A percentile compares a stretch with the other conserved stretches of the same genome.
Evolutionary conservation across 495 filamentous ascomycete species (phyloP).

Genomic region (Aspergillus egyptiacus): DNA sequence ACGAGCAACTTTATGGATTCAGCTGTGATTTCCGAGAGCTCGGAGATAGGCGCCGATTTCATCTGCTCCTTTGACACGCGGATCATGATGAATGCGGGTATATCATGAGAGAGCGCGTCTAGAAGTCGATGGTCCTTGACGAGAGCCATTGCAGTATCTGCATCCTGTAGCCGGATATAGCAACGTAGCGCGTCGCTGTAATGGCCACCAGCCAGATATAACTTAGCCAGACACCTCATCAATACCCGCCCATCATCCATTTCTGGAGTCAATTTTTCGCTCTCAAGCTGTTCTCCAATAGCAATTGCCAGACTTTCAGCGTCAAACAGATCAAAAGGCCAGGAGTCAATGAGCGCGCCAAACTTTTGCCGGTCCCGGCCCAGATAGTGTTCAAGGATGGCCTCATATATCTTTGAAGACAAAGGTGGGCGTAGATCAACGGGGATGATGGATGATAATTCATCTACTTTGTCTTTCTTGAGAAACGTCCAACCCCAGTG

Average conservation of each 20-base stretch:
- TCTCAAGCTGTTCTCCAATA: conserved; percentile 68
- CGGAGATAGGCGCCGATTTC: conserved; percentile 55
- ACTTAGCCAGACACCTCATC: conserved; percentile 72
- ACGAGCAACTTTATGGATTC: conserved; percentile 84
- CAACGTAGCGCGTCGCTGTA: conserved; percentile 77
- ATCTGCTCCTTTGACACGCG: conserved; percentile 71
- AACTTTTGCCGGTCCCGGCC: conserved; percentile 60
- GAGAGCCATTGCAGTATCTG: conserved; percentile 76
- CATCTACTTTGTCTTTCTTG: conserved; percentile 74
- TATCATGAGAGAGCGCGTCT: conserved; percentile 79
- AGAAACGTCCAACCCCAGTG: conserved; percentile 91
- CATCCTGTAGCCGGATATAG: conserved; percentile 87
- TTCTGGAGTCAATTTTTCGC: conserved; percentile 60
- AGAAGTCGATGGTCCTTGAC: conserved; percentile 80
- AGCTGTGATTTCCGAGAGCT: conserved; percentile 68
- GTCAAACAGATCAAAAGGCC: conserved; percentile 82
- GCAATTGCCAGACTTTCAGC: conserved; percentile 59
- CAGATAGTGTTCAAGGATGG: conserved; percentile 81
- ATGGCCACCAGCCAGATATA: conserved; percentile 73
- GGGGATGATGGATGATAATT: conserved; percentile 81
- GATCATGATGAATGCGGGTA: conserved; percentile 80
- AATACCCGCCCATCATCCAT: conserved; percentile 80
- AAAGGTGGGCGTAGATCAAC: conserved; percentile 69
- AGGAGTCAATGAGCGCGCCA: conserved; percentile 71
- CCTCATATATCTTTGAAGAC: conserved; percentile 78